phyloP scores from a whole-genome alignment of 106 monocot species.

The Dactylorhiza incarnata region DNA sequence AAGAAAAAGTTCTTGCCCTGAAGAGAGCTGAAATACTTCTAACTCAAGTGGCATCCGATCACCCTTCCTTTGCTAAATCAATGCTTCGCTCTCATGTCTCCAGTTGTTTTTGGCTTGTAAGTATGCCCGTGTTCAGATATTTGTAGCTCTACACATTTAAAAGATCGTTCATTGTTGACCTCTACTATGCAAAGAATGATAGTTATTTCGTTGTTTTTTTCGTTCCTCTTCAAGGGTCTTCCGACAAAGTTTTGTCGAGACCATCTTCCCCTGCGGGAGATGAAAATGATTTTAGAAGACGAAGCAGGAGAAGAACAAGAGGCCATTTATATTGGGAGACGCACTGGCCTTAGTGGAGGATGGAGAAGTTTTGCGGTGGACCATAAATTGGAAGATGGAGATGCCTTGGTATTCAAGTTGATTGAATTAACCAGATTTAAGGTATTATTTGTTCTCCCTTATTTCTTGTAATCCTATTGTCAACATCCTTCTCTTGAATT shows the following conservation, averaged over 20 bases:
- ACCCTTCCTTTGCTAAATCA: slow-evolving; percentile 57
- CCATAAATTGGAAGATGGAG: slow-evolving; percentile 72
- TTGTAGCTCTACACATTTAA: neutral
- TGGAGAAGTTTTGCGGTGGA: slow-evolving; percentile 72
- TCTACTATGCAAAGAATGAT: neutral
- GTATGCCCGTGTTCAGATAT: slow-evolving; percentile 3
- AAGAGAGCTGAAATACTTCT: slow-evolving; percentile 50
- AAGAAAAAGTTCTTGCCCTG: slow-evolving; percentile 39
- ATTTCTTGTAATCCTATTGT: neutral
- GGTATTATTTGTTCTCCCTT: slow-evolving; percentile 27
- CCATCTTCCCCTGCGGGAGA: slow-evolving; percentile 32
- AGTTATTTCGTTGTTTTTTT: neutral
- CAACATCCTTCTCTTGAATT: too few species aligned
- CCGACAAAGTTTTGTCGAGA: slow-evolving; percentile 66
- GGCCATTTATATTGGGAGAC: slow-evolving; percentile 47
- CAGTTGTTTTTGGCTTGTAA: slow-evolving; percentile 83
- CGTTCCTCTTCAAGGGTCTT: slow-evolving; percentile 33
- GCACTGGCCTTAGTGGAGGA: slow-evolving; percentile 77
- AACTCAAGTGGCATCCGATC: slow-evolving; percentile 21
- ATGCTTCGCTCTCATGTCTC: slow-evolving; percentile 84
- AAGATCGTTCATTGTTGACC: neutral
- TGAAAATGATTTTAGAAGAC: slow-evolving; percentile 68
- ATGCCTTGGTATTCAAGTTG: slow-evolving; percentile 65
- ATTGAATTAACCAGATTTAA: slow-evolving; percentile 51
- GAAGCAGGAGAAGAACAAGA: slow-evolving; percentile 54